Base-by-base conservation (phyloP, 2,329 filamentous ascomycete genomes). In the Beauveria brongniartii region DNA sequence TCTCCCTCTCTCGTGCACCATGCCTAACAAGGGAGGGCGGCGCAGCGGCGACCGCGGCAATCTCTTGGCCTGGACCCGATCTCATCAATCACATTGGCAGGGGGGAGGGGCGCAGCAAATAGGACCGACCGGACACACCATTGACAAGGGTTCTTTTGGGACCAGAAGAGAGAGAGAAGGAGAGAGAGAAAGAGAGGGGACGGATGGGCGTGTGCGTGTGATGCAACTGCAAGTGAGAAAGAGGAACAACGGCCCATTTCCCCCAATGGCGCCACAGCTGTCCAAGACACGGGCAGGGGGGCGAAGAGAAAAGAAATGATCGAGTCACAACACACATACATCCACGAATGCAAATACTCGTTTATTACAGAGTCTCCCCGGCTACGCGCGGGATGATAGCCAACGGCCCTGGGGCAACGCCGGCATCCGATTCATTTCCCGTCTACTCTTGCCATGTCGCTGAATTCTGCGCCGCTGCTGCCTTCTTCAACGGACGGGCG, bases 61-160 rank as follows among this genome's bases (percentile, higher is more conserved):
- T 59, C 47, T 50, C 56, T 59, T 53, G 56, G 56, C 55, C 47
- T 48, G 37, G 53, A 47, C 22, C 48, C 56, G 56, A 59, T 59
- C 56, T 52, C 56, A 52, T 53, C 48, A 43, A 44, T 59, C 37
- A 44, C 37, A 53, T 59, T 44, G 48, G 56, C 56, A 26, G 40
- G 56, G 26, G 56, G 44, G 43, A 10, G 41, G 40, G n/a, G 41
- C 37, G 41, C 22, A 51, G 55, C 30, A 40, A 41, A 41, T n/a
- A 50, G 24, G 7, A 16, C 40, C 26, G n/a, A 18, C 41, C 26
- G 10, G 18, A 37, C 34, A 37, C 34, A 16, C 34, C 34, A 34
- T 34, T 34, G 30, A 34, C 30, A 34, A 44, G 24, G 10, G 44
- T 7, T 22, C 28, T 20, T 20, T 30, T 8, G 28, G 26, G 18